A percentile compares a stretch with the other conserved stretches of the same genome.
Evolutionary conservation across 805 yeast genomes (phyloP).

Genomic region (Wickerhamiella hasegawae): DNA sequence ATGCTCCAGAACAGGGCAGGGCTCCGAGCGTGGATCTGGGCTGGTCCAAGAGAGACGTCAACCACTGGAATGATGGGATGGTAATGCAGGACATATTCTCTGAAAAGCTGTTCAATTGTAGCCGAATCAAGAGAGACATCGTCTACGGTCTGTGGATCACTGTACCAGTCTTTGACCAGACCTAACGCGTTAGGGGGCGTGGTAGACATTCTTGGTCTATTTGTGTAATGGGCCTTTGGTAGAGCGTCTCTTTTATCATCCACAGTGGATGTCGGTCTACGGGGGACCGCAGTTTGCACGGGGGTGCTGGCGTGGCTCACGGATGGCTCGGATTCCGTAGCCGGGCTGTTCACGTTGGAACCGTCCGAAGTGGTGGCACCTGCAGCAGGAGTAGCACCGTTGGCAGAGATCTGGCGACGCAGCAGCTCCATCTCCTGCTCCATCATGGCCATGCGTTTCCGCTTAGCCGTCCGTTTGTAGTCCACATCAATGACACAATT

Average conservation of each 20-base stretch:
- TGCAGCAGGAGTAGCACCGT: no score
- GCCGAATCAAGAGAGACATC: slow-evolving; percentile 44
- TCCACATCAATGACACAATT: slow-evolving; percentile 62
- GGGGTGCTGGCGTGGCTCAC: no score
- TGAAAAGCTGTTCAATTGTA: slow-evolving; percentile 44
- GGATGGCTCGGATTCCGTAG: no score
- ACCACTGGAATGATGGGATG: slow-evolving; percentile 83
- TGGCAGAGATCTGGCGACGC: slow-evolving; percentile 25
- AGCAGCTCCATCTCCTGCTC: slow-evolving; percentile 66
- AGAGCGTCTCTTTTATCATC: no score
- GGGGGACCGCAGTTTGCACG: no score
- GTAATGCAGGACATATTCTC: slow-evolving; percentile 59
- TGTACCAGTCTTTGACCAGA: slow-evolving; percentile 18
- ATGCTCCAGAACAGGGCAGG: slow-evolving; percentile 92
- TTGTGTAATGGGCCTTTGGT: no score
- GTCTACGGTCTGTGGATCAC: slow-evolving; percentile 59
- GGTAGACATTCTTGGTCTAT: no score
- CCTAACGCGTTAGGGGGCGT: no score
- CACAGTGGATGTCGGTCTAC: no score
- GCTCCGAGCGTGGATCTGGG: slow-evolving; percentile 56
- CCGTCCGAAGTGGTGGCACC: no score
- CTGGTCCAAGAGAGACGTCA: slow-evolving; percentile 70
- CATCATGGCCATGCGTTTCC: slow-evolving; percentile 33
- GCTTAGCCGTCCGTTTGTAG: slow-evolving; percentile 76
- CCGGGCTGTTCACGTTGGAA: no score